Base-by-base conservation (phyloP, 148 eudicot genomes). In the Cornus florida region DNA sequence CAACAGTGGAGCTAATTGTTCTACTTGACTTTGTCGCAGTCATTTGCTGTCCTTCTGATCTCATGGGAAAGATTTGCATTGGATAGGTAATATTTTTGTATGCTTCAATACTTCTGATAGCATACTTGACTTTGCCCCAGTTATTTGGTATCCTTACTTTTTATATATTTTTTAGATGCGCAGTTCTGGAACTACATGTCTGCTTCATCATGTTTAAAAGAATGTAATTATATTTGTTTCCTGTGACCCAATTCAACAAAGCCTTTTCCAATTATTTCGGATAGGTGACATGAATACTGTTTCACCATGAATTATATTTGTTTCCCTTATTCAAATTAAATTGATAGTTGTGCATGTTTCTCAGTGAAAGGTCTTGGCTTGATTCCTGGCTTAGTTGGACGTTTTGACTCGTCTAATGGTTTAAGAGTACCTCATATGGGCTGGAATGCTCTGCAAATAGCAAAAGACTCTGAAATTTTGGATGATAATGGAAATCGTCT, bases 311-410 rank as follows among this genome's bases (percentile, higher is more conserved):
- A 19, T 60, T 60, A 60, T 60, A 7, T 17, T 60, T 60, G 22
- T 20, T 60, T 60, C 2, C 66, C 24, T 33, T 14, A 17, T 50
- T 57, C 24, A 66, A 14, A 50, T 8, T 56, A 23, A 59, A 80
- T 14, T 77, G 59, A 43, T 19, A 56, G 59, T 50, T 28, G 35
- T 50, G 20, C 50, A 6, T 32, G 57, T 77, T 82, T 67, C 24
- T 79, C 83, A 91, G 95, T 91, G 75, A 86, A 88, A 78, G 95
- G 95, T 78, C 93, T 91, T 74, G 95, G 95, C 50, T 57, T 97
- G 82, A 94, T 97, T 84, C 99, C 99, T 82, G 99, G 99, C 31
- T 88, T 91, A 78, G 98, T 97, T 87, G 99, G 94, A 57, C 94
- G 98, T 23, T 97, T 97, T 80, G 94, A 92, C 84, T 86, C 99